Evolutionary conservation across 768 basidiomycete species (phyloP).

Genomic region (Rhodotorula paludigena): DNA sequence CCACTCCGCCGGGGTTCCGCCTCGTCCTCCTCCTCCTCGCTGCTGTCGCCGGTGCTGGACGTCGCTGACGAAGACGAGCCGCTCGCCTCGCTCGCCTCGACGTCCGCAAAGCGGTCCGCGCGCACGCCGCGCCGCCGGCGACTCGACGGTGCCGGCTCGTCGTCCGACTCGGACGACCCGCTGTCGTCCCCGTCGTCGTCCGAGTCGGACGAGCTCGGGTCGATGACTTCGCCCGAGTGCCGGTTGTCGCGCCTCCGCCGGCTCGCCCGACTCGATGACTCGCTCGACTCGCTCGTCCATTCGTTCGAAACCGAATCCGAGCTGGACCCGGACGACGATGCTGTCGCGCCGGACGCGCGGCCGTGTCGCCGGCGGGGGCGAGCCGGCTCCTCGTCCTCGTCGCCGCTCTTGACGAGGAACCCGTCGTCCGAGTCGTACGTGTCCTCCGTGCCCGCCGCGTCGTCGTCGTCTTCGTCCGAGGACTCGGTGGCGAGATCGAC

Average conservation of each 20-base stretch:
- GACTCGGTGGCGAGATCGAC: not conserved
- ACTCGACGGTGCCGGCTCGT: not conserved
- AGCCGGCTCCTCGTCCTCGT: not conserved
- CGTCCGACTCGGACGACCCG: not conserved
- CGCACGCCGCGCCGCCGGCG: not conserved
- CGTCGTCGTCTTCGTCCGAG: constrained; percentile 7
- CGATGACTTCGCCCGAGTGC: constrained; percentile 10
- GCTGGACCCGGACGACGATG: not conserved
- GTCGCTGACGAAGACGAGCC: too few species aligned
- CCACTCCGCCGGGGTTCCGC: too few species aligned
- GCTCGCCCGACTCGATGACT: not conserved
- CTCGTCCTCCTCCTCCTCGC: not conserved
- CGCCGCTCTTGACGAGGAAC: constrained; percentile 4
- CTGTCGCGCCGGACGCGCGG: not conserved
- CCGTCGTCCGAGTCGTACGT: constrained; percentile 25
- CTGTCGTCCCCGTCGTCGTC: constrained; percentile 11
- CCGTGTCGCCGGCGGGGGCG: not conserved
- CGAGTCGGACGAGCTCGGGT: too few species aligned
- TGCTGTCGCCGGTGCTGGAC: not conserved
- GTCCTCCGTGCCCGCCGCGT: not conserved
- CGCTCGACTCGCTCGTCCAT: not conserved
- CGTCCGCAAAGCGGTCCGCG: not conserved
- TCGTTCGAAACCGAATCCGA: not conserved
- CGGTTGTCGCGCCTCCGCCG: not conserved
- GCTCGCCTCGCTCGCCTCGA: not conserved